Percentiles rank a stretch among this genome's conserved stretches.
These are phyloP conservation scores for Malus hybrid DNA, from an alignment of 331 rosid species.

Conservation along the genomic window DNA sequence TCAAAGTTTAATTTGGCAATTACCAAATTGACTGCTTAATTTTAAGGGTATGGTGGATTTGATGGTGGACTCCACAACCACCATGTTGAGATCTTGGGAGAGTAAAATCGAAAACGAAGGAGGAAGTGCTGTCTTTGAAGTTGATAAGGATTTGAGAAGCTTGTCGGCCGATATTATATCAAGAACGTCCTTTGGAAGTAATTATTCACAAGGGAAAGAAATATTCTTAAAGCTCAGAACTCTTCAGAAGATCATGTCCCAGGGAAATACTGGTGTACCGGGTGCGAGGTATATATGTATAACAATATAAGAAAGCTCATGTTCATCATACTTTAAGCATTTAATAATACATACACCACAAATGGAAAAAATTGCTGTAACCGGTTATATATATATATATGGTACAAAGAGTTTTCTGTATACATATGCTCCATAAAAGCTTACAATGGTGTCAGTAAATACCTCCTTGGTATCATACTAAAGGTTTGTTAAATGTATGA, in stretches of 20 bases:
- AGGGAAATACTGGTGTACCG: constrained; percentile 40
- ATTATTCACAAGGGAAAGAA: constrained; percentile 49
- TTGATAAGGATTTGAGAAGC: constrained; percentile 48
- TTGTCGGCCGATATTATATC: constrained; percentile 60
- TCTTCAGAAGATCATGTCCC: constrained; percentile 45
- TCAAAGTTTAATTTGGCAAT: too few species aligned
- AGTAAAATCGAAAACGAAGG: constrained; percentile 29
- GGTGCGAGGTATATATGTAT: constrained; percentile 35
- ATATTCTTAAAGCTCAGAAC: constrained; percentile 55
- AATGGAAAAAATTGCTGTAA: too few species aligned
- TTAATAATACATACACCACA: too few species aligned
- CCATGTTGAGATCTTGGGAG: constrained; percentile 44
- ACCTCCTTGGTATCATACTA: too few species aligned
- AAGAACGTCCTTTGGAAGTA: constrained; percentile 65
- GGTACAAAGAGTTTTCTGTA: too few species aligned
- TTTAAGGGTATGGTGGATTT: constrained; percentile 49
- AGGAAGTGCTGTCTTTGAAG: constrained; percentile 26
- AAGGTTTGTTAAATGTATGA: too few species aligned
- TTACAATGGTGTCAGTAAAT: too few species aligned
- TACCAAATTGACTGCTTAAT: not conserved
- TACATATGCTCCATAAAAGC: too few species aligned
- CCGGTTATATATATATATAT: too few species aligned
- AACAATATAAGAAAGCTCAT: not conserved
- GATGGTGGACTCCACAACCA: constrained; percentile 46
- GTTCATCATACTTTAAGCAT: not conserved